Base-by-base conservation (phyloP, 352 stramenopile species). In the Phytophthora fragariae region DNA sequence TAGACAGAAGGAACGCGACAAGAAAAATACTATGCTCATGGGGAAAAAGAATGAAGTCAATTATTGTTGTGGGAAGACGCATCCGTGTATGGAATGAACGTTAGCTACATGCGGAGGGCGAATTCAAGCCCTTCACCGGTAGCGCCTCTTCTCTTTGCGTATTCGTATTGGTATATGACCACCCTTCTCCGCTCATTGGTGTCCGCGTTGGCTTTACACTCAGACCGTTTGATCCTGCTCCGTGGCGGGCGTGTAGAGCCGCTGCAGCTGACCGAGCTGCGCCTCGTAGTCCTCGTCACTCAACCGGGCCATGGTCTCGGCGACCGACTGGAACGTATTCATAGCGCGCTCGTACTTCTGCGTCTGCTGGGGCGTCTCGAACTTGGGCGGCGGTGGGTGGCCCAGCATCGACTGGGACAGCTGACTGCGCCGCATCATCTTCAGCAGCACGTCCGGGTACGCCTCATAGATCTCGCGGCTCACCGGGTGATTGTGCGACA, bases 391-490 rank as follows among this genome's bases (percentile, higher is more conserved):
- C 29, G 84, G 84, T 60, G 90, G 88, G 61, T 88, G 86, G 11
- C 83, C 84, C 33, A 92, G 65, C 73, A 92, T 78, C 59, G 81
- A 81, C 50, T 86, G 77, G 21, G 78, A 82, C 53, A 95, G 69
- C 52, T 95, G 88, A 53, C 85, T 95, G 62, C 86, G 86, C 21
- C 88, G 85, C 88, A 95, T 95, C 50, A 86, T 93, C 83, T 93
- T 93, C 19, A 93, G 77, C 61, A 95, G 61, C 69, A 95, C 86
- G 60, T 95, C 88, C 69, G 88, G 88, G 77, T 95, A 95, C 63
- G 86, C 84, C 68, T 93, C 88, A 69, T 95, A 95, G 67, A 94
- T 93, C 65, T 95, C 88, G 63, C 85, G 86, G 65, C 88, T 93
- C 56, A 95, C 89, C 15, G 88, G 86, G 65, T 95, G 88, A 65